Evolutionary conservation across 176 grass and related monocot species (phyloP).

Genomic region (Lolium rigidum): DNA sequence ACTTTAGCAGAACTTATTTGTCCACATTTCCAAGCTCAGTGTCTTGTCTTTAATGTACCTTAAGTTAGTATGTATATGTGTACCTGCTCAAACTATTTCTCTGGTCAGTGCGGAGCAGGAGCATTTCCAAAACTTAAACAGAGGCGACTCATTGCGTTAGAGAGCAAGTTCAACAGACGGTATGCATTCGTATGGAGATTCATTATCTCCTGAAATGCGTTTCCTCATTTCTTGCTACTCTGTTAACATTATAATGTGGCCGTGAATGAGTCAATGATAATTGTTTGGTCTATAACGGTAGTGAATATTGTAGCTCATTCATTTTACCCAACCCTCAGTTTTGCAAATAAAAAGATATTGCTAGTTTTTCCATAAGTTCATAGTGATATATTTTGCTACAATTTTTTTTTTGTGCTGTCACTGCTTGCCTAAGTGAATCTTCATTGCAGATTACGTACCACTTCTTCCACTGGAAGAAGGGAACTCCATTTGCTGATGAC

Average conservation of each 20-base stretch:
- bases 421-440: conserved; percentile 20
- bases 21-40: neutral
- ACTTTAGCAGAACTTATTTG: neutral
- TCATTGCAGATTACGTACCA: conserved; percentile 86
- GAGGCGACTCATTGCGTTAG: neutral
- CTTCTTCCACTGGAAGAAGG: conserved; percentile 98
- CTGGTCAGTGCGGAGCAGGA: neutral
- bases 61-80: neutral
- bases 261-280: neutral
- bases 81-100: neutral
- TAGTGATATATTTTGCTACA: neutral
- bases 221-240: neutral
- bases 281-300: neutral
- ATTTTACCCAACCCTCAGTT: neutral
- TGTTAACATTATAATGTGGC: neutral
- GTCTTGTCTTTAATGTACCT: neutral
- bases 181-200: neutral
- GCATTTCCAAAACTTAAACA: neutral
- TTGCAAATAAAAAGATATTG: neutral
- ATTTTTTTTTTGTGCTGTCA: neutral
- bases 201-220: neutral
- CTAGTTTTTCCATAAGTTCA: neutral
- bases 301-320: neutral
- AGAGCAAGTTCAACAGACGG: neutral
- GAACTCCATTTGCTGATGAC: conserved; percentile 89